Evolutionary conservation across 768 basidiomycete genomes (phyloP).

Genomic region (Rhizopogon vesiculosus): DNA sequence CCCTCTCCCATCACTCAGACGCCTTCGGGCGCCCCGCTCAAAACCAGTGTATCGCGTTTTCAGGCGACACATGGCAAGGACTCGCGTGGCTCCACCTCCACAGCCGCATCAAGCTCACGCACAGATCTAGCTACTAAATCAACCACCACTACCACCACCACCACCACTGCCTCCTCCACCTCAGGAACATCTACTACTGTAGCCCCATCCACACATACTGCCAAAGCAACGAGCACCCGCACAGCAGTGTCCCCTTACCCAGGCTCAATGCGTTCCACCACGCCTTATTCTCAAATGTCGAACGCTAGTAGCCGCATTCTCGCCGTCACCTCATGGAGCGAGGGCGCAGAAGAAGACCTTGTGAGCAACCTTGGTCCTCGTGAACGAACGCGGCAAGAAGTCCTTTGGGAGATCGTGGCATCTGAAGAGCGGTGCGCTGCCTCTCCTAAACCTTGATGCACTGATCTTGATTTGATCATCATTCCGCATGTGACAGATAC

Average conservation of each 20-base stretch:
- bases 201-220: slow-evolving; percentile 49
- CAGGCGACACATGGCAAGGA: slow-evolving; percentile 71
- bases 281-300: slow-evolving; percentile 80
- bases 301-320: slow-evolving; percentile 68
- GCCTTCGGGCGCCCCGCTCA: slow-evolving; percentile 32
- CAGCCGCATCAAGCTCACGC: slow-evolving; percentile 56
- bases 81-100: slow-evolving; percentile 58
- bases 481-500: slow-evolving; percentile 52
- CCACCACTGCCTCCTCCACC: slow-evolving; percentile 46
- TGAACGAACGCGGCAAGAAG: slow-evolving; percentile 94
- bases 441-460: slow-evolving; percentile 1
- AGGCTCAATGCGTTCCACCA: slow-evolving; percentile 73
- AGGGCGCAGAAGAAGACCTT: slow-evolving; percentile 90
- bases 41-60: slow-evolving; percentile 74
- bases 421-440: slow-evolving; percentile 82
- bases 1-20: slow-evolving; percentile 20
- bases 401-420: slow-evolving; percentile 93
- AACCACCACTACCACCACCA: slow-evolving; percentile 34
- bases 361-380: slow-evolving; percentile 90
- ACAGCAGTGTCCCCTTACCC: slow-evolving; percentile 58
- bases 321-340: slow-evolving; percentile 84
- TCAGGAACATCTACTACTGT: slow-evolving; percentile 57
- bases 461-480: background rate
- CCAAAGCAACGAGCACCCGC: slow-evolving; percentile 56
- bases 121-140: slow-evolving; percentile 51